Evolutionary conservation across 2,329 filamentous ascomycete genomes (phyloP).

Genomic region (Fusarium multiceps): DNA sequence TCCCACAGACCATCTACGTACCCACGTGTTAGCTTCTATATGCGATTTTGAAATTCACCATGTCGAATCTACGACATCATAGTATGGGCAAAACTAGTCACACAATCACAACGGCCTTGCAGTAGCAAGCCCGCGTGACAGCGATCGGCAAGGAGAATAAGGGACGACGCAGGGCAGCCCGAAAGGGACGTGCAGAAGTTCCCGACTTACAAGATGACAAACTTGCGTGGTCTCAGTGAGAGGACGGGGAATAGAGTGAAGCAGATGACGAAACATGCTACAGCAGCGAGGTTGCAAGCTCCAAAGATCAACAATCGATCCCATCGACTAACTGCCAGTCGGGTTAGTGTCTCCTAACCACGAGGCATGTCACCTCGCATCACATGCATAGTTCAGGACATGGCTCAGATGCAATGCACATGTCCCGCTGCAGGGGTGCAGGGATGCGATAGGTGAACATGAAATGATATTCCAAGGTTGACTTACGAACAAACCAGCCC

Average conservation of each 20-base stretch:
- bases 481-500: conserved; percentile 94
- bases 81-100: conserved; percentile 32
- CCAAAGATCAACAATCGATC: conserved; percentile 93
- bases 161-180: conserved; percentile 8
- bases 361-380: conserved; percentile 57
- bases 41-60: conserved; percentile 29
- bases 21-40: conserved; percentile 42
- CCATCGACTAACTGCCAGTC: conserved; percentile 88
- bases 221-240: conserved; percentile 86
- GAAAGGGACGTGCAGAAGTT: conserved; percentile 9
- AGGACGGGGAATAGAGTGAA: conserved; percentile 90
- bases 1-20: conserved; percentile 88
- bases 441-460: conserved; percentile 41
- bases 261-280: conserved; percentile 92
- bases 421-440: conserved; percentile 59
- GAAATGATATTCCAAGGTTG: conserved; percentile 40
- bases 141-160: conserved; percentile 23
- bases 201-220: conserved; percentile 91
- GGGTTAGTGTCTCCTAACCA: conserved; percentile 53
- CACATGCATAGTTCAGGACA: conserved; percentile 55
- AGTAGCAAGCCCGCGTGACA: conserved; percentile 29
- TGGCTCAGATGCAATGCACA: conserved; percentile 57
- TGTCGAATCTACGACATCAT: conserved; percentile 30
- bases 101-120: conserved; percentile 13
- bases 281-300: conserved; percentile 88